phyloP scores from a whole-genome alignment of 106 monocot genomes.

The Dendrobium officinale region DNA sequence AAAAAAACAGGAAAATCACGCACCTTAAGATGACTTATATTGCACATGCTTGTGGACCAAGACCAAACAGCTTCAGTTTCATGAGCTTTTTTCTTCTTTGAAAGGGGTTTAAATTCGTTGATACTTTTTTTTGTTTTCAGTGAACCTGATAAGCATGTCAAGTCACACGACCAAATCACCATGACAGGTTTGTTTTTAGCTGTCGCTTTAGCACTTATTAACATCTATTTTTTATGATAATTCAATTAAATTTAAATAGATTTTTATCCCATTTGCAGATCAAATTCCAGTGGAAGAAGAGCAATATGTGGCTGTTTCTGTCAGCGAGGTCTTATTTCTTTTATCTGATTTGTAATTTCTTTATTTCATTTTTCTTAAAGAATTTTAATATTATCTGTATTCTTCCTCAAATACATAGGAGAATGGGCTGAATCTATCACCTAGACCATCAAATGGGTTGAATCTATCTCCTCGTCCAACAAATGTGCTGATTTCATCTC shows the following conservation, averaged over 20 bases:
- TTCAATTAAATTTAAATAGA: not conserved
- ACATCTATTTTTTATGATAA: not conserved
- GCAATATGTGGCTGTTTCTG: conserved; percentile 30
- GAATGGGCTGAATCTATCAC: not conserved
- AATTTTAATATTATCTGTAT: not conserved
- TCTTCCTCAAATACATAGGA: not conserved
- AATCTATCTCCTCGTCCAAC: conserved; percentile 3
- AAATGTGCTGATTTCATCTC: conserved; percentile 4
- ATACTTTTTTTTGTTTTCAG: conserved; percentile 18
- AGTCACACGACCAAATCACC: conserved; percentile 61
- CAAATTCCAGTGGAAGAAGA: conserved; percentile 27
- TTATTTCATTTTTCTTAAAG: not conserved
- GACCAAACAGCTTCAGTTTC: not conserved
- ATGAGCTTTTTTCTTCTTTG: not conserved
- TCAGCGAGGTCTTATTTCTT: not conserved
- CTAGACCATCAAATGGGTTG: not conserved
- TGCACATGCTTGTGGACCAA: not conserved
- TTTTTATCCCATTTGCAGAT: conserved; percentile 27
- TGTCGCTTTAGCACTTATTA: not conserved
- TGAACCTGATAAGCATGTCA: conserved; percentile 45
- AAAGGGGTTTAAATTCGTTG: not conserved
- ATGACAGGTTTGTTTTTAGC: conserved; percentile 31
- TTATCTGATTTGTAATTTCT: not conserved
- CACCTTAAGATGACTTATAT: not conserved
- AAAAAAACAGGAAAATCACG: not conserved